Evolutionary conservation across 2,329 filamentous ascomycete genomes (phyloP), one percentile per base, ranked within the genome.

Genomic region (Chaetomiaceae sp.): DNA sequence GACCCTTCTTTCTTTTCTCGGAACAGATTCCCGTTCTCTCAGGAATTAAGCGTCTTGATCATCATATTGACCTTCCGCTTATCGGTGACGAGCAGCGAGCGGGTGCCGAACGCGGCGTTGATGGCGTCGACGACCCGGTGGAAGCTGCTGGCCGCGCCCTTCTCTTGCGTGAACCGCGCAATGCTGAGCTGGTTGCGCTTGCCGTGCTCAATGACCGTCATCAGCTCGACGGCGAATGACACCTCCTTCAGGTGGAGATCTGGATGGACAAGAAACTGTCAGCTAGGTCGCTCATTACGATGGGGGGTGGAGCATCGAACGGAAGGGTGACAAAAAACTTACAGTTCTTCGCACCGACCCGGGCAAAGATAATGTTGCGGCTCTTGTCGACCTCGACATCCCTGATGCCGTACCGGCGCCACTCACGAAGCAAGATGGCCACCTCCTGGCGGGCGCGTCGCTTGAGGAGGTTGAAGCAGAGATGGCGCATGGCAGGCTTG

Each of bases 131-230:
- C 80, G 9, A 96, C 87, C 63, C 82, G 84, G 65, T 89, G 80
- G 71, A 97, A 95, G 60, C 87, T 93, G 61, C 86, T 93, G 33
- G 89, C 90, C 2, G 92, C 91, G n/a, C 92, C 93, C 51, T 85
- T 85, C 64, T 93, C 89, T 64, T 96, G 91, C 1, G 87, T 92
- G 66, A 96, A 89, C 31, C 89, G 85, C 25, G 88, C 82, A 57
- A 96, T 83, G 66, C 86, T 87, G 48, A 96, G 77, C 41, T 85
- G 85, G 40, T 82, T 83, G 57, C 82, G 84, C 61, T 81, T 85
- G 42, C 88, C 88, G 63, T 93, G 87, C 70, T 96, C 88, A 55
- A 95, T 86, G 33, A 95, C 86, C 2, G 86, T 89, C 72, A 95
- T 95, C 55, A 96, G 79, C 66, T 96, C 89, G 33, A 85, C 83